Base-by-base conservation (phyloP, 2,329 filamentous ascomycete genomes). In the Penicillium griseofulvum region DNA sequence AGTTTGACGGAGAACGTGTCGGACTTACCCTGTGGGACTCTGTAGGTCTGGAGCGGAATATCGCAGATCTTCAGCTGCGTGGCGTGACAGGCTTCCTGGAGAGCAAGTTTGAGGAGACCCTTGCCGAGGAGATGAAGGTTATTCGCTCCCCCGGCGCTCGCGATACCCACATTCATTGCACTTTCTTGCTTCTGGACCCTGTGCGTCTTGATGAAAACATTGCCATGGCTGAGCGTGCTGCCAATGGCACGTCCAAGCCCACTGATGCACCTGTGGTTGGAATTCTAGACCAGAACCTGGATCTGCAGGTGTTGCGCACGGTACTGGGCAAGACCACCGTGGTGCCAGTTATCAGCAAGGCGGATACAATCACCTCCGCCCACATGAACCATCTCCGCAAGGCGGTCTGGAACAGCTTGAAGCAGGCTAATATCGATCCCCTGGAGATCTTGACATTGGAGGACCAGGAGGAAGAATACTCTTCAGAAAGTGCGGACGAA, bases 81-180 rank as follows among this genome's bases (percentile, higher is more conserved):
- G 91, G 96, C 71, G 92, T 97, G 80, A 87, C 89, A 33, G 83
- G 88, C 9, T 99, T 99, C 77, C 80, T 99, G 56, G 94, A 99
- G 79, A 93, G 89, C 79, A 97, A 97, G 74, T 99, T 99, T 65
- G 93, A 99, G 73, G 94, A 99, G 69, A 97, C 94, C 0, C 96
- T 99, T 71, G 86, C 86, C 46, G 94, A 99, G 76, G 94, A 99
- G 79, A 96, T 96, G 83, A 97, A 97, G 79, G 92, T 99, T 44
- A 82, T 97, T 59, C 89, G 94, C 67, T 91, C 92, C 50, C 93
- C 94, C 26, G 93, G 92, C 53, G 89, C 90, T 61, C 90, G 91
- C 71, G 94, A 99, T 78, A 97, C 93, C 48, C 94, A 99, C 73
- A 96, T 99, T 62, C 94, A 99, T 72, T 95, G 91, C 63, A 91